phyloP scores from a whole-genome alignment of 2,329 filamentous ascomycete genomes.

The Fusarium sp. region DNA sequence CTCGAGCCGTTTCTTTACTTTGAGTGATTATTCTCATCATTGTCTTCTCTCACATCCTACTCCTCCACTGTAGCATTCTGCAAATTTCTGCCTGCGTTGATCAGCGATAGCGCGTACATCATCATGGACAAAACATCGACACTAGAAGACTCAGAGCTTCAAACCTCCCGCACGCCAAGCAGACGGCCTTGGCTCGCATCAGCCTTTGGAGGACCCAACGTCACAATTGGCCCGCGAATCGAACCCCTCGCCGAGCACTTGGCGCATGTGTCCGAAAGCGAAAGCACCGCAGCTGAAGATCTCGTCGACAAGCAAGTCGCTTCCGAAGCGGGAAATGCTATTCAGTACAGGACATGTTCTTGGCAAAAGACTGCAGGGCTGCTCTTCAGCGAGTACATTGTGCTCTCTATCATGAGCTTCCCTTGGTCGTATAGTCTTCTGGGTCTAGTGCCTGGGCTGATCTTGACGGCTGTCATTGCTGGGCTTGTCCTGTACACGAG shows the following conservation, averaged over 20 bases:
- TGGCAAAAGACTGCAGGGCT: slow-evolving; percentile 95
- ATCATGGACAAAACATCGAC: slow-evolving; percentile 15
- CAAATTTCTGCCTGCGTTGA: neutral
- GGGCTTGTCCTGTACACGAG: slow-evolving; percentile 81
- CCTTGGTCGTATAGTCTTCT: slow-evolving; percentile 90
- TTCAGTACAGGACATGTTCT: slow-evolving; percentile 91
- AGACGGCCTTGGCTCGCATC: slow-evolving; percentile 44
- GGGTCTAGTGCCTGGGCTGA: slow-evolving; percentile 83
- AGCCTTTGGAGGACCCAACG: slow-evolving; percentile 51
- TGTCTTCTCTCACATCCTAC: neutral
- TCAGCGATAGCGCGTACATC: neutral
- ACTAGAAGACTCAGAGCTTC: slow-evolving; percentile 18
- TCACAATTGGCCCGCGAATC: slow-evolving; percentile 62
- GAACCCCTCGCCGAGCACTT: slow-evolving; percentile 55
- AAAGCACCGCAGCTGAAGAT: slow-evolving; percentile 55
- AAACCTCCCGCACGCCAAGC: slow-evolving; percentile 9
- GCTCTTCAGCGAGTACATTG: slow-evolving; percentile 95
- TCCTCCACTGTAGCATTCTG: neutral
- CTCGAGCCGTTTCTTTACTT: neutral
- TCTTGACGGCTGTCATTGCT: slow-evolving; percentile 82
- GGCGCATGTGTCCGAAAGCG: slow-evolving; percentile 50
- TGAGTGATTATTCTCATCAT: neutral
- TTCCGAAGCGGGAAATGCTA: slow-evolving; percentile 78
- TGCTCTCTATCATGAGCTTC: slow-evolving; percentile 90
- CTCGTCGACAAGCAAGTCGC: slow-evolving; percentile 73